These are phyloP conservation scores for Xerocomellus chrysenteron DNA, from an alignment of 768 basidiomycete genomes.

Conservation along the genomic window DNA sequence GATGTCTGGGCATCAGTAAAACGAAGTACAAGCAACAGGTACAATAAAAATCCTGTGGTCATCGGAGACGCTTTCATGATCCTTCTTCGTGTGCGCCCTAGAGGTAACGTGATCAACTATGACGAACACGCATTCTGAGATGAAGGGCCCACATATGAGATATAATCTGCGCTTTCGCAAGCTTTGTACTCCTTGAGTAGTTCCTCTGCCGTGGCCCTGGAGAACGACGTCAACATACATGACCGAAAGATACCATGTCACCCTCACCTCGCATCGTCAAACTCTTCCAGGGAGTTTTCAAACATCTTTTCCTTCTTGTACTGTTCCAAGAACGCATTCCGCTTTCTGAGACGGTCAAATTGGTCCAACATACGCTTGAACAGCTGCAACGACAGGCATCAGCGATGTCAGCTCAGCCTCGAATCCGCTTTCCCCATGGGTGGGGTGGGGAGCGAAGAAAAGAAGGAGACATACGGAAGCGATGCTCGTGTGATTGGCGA, in stretches of 20 bases:
- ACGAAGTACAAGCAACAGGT: background rate
- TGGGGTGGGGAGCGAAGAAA: background rate
- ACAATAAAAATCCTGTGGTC: background rate
- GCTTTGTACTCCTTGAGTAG: conserved; percentile 93
- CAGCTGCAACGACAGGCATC: conserved; percentile 46
- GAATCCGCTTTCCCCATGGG: too few relatives aligned
- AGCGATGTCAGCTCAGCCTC: background rate
- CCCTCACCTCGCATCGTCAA: conserved; percentile 90
- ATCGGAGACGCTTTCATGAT: conserved; percentile 8
- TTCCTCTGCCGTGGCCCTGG: conserved; percentile 82
- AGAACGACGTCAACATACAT: background rate
- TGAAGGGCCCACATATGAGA: conserved; percentile 65
- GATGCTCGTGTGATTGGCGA: conserved; percentile 99
- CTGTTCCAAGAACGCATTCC: conserved; percentile 94
- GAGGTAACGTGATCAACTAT: background rate
- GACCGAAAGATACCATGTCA: background rate
- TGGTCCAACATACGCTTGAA: conserved; percentile 97
- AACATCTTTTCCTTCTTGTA: conserved; percentile 99
- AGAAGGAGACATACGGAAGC: conserved; percentile 65
- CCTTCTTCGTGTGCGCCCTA: conserved; percentile 39
- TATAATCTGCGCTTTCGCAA: conserved; percentile 93
- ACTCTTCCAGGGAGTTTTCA: conserved; percentile 89
- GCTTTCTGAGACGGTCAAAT: conserved; percentile 81
- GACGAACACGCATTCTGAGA: background rate
- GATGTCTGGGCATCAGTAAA: conserved; percentile 1